phyloP scores from a whole-genome alignment of 176 grass and related monocot species.

The Aegilops umbellulata region DNA sequence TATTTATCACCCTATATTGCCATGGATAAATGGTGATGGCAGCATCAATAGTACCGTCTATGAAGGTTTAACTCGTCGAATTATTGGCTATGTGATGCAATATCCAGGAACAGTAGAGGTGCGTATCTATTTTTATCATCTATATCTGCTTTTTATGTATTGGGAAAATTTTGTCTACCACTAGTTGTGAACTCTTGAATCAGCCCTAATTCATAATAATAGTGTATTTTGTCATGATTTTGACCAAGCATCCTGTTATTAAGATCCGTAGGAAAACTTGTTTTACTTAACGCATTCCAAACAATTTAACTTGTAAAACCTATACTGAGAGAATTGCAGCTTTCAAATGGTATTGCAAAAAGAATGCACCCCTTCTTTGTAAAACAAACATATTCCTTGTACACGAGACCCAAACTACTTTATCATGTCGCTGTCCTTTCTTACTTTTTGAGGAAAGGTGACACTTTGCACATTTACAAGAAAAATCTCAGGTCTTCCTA shows the following conservation, averaged over 20 bases:
- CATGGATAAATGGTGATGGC: constrained; percentile 98
- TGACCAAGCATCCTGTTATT: neutral
- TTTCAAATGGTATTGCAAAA: neutral
- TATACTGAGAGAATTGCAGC: neutral
- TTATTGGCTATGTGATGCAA: constrained; percentile 86
- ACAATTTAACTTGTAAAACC: neutral
- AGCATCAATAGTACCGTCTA: constrained; percentile 67
- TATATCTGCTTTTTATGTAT: neutral
- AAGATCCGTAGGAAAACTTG: neutral
- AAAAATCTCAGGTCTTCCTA: neutral
- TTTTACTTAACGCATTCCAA: neutral
- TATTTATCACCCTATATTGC: constrained; percentile 68
- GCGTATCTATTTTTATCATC: constrained; percentile 6
- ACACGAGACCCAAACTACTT: neutral
- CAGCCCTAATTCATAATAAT: neutral
- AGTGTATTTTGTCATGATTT: constrained; percentile 14
- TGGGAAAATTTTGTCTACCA: neutral
- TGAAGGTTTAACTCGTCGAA: constrained; percentile 69
- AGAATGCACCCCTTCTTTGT: neutral
- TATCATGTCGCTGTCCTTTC: neutral
- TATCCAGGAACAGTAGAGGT: constrained; percentile 86
- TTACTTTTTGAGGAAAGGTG: neutral
- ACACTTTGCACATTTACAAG: neutral
- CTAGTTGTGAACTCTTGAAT: neutral
- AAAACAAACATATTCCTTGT: neutral